Evolutionary conservation across 2,329 filamentous ascomycete species (phyloP), one percentile per base, ranked within the genome.

Genomic region (Microascus cirrosus): DNA sequence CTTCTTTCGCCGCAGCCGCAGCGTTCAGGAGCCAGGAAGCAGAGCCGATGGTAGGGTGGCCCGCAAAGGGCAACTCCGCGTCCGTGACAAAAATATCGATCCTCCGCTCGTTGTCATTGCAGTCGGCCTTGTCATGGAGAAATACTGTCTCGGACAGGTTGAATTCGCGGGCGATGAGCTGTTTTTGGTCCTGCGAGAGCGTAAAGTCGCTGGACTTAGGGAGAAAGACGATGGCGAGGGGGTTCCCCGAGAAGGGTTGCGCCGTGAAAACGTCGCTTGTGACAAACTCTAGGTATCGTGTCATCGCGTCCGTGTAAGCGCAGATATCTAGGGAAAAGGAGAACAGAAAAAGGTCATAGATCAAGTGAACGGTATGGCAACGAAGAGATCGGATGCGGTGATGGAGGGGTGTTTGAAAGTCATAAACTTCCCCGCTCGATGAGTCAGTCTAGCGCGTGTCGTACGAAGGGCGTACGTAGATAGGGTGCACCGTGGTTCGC

Each of bases 141-240:
- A 86, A 86, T 53, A 84, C 79, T 0, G 82, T 85, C 68, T 85
- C 82, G 55, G 80, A 83, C 63, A 83, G 78, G 68, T 83, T 83
- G 71, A 86, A 85, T 68, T 86, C 83, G 58, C 74, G 72, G 51
- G 83, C 81, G 60, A 86, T 78, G 61, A 69, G 65, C 65, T 83
- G 81, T 65, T 86, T 85, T 64, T 77, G 74, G 2, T 70, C 66
- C 63, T 81, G 77, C 1, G 74, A 73, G 24, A 84, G 70, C n/a
- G 68, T 63, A 20, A 24, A 50, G 10, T 68, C 68, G 25, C 64
- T 61, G 20, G 65, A 59, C 13, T 70, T 61, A 2, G 79, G 80
- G 60, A 85, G 71, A 54, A 75, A 72, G 60, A 86, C 77, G 25
- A 86, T 73, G 36, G 82, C 82, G 42, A 86, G 76, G 2, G 81